Evolutionary conservation across 225 moss, liverwort and hornwort genomes (phyloP).

Genomic region (Bryum argenteum): DNA sequence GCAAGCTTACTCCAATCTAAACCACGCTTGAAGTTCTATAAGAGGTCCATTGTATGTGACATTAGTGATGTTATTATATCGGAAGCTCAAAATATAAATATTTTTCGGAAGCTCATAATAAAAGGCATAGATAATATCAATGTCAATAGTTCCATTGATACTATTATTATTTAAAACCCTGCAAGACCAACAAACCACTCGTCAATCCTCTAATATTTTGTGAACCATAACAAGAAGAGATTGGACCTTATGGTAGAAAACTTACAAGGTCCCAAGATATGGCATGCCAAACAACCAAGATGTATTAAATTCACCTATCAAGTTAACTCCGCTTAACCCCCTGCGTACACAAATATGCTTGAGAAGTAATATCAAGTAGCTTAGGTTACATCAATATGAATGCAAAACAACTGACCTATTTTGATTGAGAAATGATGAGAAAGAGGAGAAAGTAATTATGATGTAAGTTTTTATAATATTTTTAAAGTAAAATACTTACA

Average conservation of each 20-base stretch:
- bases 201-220: neutral
- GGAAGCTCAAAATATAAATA: constrained; percentile 16
- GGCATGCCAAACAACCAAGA: neutral
- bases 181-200: constrained; percentile 2
- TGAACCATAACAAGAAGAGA: neutral
- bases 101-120: neutral
- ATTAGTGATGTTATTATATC: constrained; percentile 15
- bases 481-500: neutral
- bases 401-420: no score
- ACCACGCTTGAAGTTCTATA: neutral
- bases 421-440: no score
- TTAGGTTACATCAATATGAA: no score
- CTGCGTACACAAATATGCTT: neutral
- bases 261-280: neutral
- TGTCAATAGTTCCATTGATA: constrained; percentile 18
- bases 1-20: neutral
- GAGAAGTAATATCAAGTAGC: no score
- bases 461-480: no score
- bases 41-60: neutral
- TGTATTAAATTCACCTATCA: constrained; percentile 17
- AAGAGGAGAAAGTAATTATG: no score
- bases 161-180: constrained; percentile 22
- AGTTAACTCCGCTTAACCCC: constrained; percentile 4
- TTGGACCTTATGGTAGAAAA: neutral
- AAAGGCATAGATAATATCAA: constrained; percentile 13